phyloP scores from a whole-genome alignment of 2,329 filamentous ascomycete genomes.

The Trichoderma harzianum region DNA sequence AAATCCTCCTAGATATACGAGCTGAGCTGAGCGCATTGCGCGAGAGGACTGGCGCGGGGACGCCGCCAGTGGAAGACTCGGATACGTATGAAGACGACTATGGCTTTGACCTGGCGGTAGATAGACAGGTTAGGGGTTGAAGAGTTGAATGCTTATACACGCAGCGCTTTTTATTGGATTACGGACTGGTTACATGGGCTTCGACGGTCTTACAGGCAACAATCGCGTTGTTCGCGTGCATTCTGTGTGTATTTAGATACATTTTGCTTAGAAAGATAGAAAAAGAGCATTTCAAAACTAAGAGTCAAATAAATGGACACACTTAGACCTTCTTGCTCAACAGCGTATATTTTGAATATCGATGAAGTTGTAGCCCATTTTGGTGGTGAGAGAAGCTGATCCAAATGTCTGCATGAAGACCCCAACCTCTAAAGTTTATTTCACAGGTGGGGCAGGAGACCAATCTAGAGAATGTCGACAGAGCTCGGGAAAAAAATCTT shows the following conservation, averaged over 20 bases:
- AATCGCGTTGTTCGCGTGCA: background rate
- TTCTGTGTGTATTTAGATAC: background rate
- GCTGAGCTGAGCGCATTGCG: constrained; percentile 19
- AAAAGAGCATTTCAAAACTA: background rate
- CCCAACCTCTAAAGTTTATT: background rate
- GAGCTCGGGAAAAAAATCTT: background rate
- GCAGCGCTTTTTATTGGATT: background rate
- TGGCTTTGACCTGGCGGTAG: background rate
- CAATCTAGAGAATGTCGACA: background rate
- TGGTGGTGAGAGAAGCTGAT: background rate
- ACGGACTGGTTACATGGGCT: background rate
- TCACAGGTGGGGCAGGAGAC: background rate
- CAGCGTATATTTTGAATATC: background rate
- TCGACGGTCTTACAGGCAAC: background rate
- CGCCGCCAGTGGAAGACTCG: constrained; percentile 9
- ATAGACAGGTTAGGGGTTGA: background rate
- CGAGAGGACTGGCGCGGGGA: constrained; percentile 12
- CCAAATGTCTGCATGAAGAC: background rate
- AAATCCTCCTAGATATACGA: constrained; percentile 19
- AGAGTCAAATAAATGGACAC: background rate
- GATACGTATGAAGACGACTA: constrained; percentile 13
- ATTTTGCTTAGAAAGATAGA: background rate
- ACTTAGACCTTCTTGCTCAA: background rate
- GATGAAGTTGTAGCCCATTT: background rate
- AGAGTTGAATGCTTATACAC: background rate